phyloP scores from a whole-genome alignment of 2,329 filamentous ascomycete species.

The Cyphellophora europaea region DNA sequence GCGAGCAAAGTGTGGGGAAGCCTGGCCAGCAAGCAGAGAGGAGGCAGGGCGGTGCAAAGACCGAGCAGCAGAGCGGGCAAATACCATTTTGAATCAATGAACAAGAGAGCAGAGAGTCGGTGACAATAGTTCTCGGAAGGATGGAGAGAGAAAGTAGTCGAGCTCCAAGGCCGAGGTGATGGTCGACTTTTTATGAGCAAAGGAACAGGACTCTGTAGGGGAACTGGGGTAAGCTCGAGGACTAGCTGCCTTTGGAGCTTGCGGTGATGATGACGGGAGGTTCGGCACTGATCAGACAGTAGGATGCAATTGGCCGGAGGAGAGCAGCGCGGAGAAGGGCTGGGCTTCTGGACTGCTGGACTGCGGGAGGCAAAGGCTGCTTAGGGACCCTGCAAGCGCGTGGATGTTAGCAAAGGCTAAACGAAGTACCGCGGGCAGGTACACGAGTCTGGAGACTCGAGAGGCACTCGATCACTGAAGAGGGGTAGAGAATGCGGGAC shows the following conservation, averaged over 20 bases:
- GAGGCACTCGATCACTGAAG: background rate
- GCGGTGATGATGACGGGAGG: background rate
- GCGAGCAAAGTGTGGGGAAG: slow-evolving; percentile 32
- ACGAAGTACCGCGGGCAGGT: background rate
- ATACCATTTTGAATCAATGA: slow-evolving; percentile 48
- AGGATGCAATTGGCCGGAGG: background rate
- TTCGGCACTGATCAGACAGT: background rate
- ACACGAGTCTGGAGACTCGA: background rate
- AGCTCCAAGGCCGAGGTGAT: background rate
- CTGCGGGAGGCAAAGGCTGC: background rate
- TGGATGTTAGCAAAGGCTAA: background rate
- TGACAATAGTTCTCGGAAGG: no score
- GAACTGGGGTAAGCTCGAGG: background rate
- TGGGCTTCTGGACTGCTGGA: background rate
- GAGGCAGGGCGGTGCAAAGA: slow-evolving; percentile 42
- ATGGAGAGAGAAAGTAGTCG: background rate
- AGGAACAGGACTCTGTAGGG: no score
- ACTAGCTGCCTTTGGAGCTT: background rate
- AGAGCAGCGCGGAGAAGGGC: background rate
- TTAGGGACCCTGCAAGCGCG: background rate
- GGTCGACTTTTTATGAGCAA: background rate
- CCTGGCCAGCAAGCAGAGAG: slow-evolving; percentile 23
- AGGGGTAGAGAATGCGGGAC: background rate
- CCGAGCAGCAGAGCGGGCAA: slow-evolving; percentile 52
- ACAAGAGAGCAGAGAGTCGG: background rate